Evolutionary conservation across 257 asterid genomes (phyloP), one percentile per base, ranked within the genome.

Genomic region (Solanum bulbocastanum): DNA sequence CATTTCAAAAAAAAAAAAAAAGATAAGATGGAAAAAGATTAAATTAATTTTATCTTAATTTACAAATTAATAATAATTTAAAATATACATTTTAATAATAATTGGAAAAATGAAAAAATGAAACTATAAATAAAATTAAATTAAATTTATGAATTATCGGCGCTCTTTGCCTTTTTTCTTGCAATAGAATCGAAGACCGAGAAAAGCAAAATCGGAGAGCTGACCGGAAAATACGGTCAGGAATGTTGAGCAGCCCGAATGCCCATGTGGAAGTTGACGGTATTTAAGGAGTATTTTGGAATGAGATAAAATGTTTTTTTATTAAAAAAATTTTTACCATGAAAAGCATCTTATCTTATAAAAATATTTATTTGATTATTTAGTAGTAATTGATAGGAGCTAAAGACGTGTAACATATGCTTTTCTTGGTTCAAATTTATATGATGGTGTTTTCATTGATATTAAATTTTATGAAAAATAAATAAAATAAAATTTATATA

Each of bases 191-290:
- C 93, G 90, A 88, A 30, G 94, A 92, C 94, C 88, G 87, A 88
- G 32, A 89, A 93, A 94, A 94, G 93, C 83, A 89, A 93, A 90
- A 32, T 76, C 75, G 86, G 91, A 86, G 91, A 37, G 76, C 91
- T 92, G 96, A 93, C 96, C 96, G 92, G 84, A 88, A 92, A 93
- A 92, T 73, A 40, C 90, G 94, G 94, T 94, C 91, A 92, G 93
- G 4, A 13, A 18, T 42, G 73, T 37, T 81, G 73, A 84, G 87
- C 84, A 89, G 30, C 84, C 92, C 18, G 15, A 86, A 39, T 73
- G 83, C 85, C 92, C 88, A 86, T 52, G 52, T 2, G 62, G 69
- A 39, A 66, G 83, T 44, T 83, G 60, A 86, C 87, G 75, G 76
- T 81, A 30, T 42, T 9, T 5, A 37, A 88, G 74, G 88, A 82